Evolutionary conservation across 75 land plant species (phyloP).

Genomic region (Azolla pinnata): DNA sequence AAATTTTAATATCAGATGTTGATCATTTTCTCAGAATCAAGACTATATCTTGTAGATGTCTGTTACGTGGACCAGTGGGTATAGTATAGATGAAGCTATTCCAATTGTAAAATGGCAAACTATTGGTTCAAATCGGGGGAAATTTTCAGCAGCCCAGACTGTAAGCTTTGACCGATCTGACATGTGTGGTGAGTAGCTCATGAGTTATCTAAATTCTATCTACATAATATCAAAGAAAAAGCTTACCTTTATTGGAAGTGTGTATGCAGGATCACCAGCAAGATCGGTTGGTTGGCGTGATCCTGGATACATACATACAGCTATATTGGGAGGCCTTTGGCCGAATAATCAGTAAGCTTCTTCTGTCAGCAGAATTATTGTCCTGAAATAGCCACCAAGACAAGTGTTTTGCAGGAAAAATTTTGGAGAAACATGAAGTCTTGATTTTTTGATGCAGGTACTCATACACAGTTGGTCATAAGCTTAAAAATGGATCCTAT

Average conservation of each 20-base stretch:
- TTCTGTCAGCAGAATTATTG: too few species aligned
- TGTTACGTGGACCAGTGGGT: conserved; percentile 99
- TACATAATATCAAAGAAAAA: too few species aligned
- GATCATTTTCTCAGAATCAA: too few species aligned
- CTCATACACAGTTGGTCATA: conserved; percentile 65
- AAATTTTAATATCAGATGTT: too few species aligned
- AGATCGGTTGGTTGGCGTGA: conserved; percentile 95
- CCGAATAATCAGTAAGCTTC: conserved; percentile 63
- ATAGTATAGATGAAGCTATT: conserved; percentile 54
- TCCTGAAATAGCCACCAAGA: too few species aligned
- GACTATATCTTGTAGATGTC: conserved; percentile 91
- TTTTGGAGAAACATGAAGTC: too few species aligned
- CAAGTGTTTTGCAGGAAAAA: too few species aligned
- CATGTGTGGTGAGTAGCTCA: conserved; percentile 71
- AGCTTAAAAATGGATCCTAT: conserved; percentile 42
- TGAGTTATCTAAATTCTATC: neutral
- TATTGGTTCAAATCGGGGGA: conserved; percentile 18
- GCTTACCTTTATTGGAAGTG: neutral
- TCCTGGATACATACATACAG: conserved; percentile 93
- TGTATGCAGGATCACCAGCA: conserved; percentile 77
- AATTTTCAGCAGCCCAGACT: conserved; percentile 58
- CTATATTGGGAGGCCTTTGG: conserved; percentile 72
- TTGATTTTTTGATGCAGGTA: conserved; percentile 69
- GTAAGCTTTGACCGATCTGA: conserved; percentile 50
- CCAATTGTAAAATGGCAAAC: conserved; percentile 79